Percentiles rank a stretch among this genome's conserved stretches.
phyloP scores from a whole-genome alignment of 805 yeast genomes.

The Maudiozyma bulderi region DNA sequence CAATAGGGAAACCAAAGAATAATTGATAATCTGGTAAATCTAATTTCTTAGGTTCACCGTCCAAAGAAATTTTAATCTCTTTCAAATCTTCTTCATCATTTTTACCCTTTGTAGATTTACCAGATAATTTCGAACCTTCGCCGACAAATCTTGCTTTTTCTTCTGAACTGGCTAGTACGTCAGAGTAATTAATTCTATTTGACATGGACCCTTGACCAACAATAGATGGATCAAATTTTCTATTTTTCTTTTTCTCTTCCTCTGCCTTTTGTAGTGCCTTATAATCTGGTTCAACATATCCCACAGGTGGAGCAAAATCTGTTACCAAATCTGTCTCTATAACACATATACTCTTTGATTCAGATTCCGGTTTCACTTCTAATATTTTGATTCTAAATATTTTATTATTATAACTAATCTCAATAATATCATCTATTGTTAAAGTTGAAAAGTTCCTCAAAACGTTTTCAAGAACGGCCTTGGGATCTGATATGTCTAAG shows the following conservation, averaged over 20 bases:
- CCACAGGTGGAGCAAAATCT: conserved; percentile 98
- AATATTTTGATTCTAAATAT: conserved; percentile 71
- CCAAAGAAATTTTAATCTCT: conserved; percentile 39
- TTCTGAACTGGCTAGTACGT: conserved; percentile 39
- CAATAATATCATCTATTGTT: conserved; percentile 75
- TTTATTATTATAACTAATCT: conserved; percentile 72
- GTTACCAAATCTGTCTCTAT: conserved; percentile 95
- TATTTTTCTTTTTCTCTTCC: conserved; percentile 27
- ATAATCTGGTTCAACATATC: conserved; percentile 87
- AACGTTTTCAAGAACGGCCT: conserved; percentile 91
- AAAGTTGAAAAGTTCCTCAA: conserved; percentile 82
- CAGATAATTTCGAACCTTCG: conserved; percentile 63
- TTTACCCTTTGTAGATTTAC: conserved; percentile 29
- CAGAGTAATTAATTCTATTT: conserved; percentile 45
- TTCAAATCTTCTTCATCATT: conserved; percentile 9
- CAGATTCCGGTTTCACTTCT: conserved; percentile 73
- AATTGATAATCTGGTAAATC: conserved; percentile 74
- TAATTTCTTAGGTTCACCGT: conserved; percentile 64
- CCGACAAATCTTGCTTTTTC: conserved; percentile 38
- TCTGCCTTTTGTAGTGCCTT: conserved; percentile 25
- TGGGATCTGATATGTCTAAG: conserved; percentile 88
- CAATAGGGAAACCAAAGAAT: conserved; percentile 85
- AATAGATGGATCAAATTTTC: conserved; percentile 18
- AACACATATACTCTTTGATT: conserved; percentile 69
- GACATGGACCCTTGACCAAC: conserved; percentile 70